Evolutionary conservation across 345 rosid genomes (phyloP).

Genomic region (Dipteronia dyeriana): DNA sequence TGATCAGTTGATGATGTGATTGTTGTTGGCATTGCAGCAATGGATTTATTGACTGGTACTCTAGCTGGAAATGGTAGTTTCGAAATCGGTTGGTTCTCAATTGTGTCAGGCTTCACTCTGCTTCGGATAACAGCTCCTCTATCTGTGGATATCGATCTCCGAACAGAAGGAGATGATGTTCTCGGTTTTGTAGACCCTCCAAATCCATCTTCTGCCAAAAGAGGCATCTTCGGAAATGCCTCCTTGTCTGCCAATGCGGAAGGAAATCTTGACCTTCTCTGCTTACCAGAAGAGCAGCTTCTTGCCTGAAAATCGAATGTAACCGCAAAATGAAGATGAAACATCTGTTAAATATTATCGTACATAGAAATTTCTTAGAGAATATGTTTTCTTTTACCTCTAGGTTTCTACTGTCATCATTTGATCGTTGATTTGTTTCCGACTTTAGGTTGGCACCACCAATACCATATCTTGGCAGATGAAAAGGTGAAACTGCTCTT

Average conservation of each 20-base stretch:
- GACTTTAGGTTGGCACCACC: conserved; percentile 41
- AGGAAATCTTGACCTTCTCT: conserved; percentile 75
- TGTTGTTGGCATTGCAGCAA: conserved; percentile 41
- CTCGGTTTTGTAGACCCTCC: conserved; percentile 47
- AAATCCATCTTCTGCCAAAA: conserved; percentile 51
- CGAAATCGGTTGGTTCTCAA: conserved; percentile 54
- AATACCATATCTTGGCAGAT: conserved; percentile 54
- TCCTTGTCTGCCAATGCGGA: conserved; percentile 68
- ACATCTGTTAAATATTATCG: not conserved
- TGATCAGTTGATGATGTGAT: conserved; percentile 50
- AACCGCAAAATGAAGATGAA: conserved; percentile 5
- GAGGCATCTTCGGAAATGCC: conserved; percentile 42
- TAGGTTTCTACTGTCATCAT: conserved; percentile 45
- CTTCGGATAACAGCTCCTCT: conserved; percentile 65
- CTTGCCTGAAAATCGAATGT: conserved; percentile 52
- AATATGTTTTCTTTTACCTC: conserved; percentile 48
- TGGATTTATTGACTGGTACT: conserved; percentile 64
- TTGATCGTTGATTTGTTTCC: conserved; percentile 53
- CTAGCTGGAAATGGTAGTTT: conserved; percentile 85
- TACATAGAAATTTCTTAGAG: not conserved
- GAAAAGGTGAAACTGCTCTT: conserved; percentile 90
- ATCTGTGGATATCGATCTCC: conserved; percentile 80
- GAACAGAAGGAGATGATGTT: conserved; percentile 73
- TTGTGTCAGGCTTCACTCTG: conserved; percentile 54
- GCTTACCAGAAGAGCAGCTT: conserved; percentile 87